Percentiles rank a stretch among this genome's conserved stretches.
phyloP scores from a whole-genome alignment of 2,329 filamentous ascomycete genomes.

The Diaporthe sp. region DNA sequence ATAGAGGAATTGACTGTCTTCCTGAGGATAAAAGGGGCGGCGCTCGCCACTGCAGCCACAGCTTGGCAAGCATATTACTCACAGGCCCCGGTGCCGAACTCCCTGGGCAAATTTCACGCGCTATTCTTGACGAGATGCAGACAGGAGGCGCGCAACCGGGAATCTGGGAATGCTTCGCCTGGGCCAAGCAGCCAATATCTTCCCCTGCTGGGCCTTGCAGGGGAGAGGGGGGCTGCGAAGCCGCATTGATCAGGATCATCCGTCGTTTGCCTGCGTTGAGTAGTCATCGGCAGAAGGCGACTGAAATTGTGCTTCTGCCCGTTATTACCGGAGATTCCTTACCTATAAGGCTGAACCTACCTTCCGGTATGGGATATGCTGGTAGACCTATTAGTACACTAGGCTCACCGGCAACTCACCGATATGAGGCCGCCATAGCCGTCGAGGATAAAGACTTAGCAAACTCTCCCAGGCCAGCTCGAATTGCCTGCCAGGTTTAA shows the following conservation, averaged over 20 bases:
- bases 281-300: background rate
- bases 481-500: background rate
- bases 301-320: background rate
- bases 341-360: background rate
- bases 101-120: background rate
- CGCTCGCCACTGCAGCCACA: slow-evolving; percentile 38
- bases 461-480: background rate
- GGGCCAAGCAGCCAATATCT: background rate
- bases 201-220: background rate
- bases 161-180: background rate
- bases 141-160: background rate
- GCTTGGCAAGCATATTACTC: slow-evolving; percentile 31
- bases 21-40: slow-evolving; percentile 20
- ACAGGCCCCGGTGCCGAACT: slow-evolving; percentile 4
- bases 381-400: background rate
- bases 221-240: background rate
- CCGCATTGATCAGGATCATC: background rate
- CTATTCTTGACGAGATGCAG: background rate
- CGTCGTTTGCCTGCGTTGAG: background rate
- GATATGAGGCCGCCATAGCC: background rate
- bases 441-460: background rate
- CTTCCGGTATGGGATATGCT: background rate
- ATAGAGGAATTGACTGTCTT: slow-evolving; percentile 12
- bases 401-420: background rate
- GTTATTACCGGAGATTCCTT: background rate